These are phyloP conservation scores for Phenoliferia sp. DNA, from an alignment of 1,284 basidiomycete species.

Conservation along the genomic window DNA sequence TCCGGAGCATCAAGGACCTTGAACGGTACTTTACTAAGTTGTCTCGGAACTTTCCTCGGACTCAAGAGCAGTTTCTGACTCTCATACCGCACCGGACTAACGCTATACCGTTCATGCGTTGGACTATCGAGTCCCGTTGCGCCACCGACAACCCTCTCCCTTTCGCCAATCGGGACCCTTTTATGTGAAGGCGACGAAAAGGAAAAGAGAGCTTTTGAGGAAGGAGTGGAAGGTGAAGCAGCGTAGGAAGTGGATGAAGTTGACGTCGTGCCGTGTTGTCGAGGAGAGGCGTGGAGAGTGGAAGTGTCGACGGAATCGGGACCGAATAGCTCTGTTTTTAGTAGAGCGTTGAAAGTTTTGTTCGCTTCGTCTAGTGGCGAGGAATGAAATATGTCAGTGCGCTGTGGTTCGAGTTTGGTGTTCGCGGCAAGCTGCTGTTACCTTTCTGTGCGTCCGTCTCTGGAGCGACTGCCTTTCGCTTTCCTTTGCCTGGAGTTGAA, in stretches of 20 bases:
- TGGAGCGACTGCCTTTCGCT: constrained; percentile 38
- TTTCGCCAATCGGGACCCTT: constrained; percentile 24
- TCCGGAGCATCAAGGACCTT: constrained; percentile 96
- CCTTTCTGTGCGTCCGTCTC: constrained; percentile 46
- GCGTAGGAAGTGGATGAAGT: constrained; percentile 32
- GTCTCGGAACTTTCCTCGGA: constrained; percentile 72
- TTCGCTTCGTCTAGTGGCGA: constrained; percentile 48
- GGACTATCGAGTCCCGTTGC: constrained; percentile 49
- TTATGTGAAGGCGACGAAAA: constrained; percentile 45
- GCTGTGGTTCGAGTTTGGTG: background rate
- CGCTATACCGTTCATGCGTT: constrained; percentile 77
- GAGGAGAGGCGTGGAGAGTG: constrained; percentile 26
- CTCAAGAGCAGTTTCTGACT: constrained; percentile 78
- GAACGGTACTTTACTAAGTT: constrained; percentile 91
- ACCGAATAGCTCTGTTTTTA: constrained; percentile 52
- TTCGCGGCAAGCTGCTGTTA: background rate
- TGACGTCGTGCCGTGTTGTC: constrained; percentile 31
- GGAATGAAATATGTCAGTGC: background rate
- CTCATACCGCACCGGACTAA: constrained; percentile 81
- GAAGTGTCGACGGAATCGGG: constrained; percentile 26
- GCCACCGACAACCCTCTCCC: constrained; percentile 43
- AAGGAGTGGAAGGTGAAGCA: constrained; percentile 39
- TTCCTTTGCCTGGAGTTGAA: constrained; percentile 37
- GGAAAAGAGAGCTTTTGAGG: constrained; percentile 47
- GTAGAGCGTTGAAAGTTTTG: constrained; percentile 49